Evolutionary conservation across 164 flowering plant species (phyloP).

Genomic region (Annona squamosa): DNA sequence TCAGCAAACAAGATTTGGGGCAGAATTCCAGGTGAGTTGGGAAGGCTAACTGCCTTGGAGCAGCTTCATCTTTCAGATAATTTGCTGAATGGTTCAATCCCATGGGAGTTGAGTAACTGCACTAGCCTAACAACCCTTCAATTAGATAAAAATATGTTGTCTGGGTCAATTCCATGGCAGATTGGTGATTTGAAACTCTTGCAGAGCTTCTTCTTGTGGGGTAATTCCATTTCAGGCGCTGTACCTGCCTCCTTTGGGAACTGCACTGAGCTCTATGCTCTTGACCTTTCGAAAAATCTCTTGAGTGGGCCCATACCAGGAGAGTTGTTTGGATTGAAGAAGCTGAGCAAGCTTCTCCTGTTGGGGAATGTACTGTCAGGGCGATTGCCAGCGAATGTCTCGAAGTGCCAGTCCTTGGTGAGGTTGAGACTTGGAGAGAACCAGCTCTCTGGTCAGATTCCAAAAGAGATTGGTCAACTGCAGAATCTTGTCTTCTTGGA

Average conservation of each 20-base stretch:
- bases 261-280: constrained; percentile 67
- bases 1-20: constrained; percentile 78
- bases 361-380: constrained; percentile 76
- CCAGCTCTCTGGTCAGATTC: constrained; percentile 85
- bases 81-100: constrained; percentile 57
- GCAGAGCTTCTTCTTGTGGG: constrained; percentile 91
- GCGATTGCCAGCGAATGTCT: constrained; percentile 45
- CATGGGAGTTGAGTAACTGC: constrained; percentile 69
- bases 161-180: constrained; percentile 76
- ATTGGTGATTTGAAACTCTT: constrained; percentile 60
- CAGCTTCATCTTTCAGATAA: constrained; percentile 89
- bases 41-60: constrained; percentile 58
- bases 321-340: constrained; percentile 69
- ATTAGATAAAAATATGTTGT: constrained; percentile 75
- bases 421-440: constrained; percentile 88
- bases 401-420: constrained; percentile 70
- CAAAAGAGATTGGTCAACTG: constrained; percentile 70
- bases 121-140: constrained; percentile 71
- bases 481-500: constrained; percentile 89
- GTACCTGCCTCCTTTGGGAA: constrained; percentile 76
- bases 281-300: constrained; percentile 80
- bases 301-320: constrained; percentile 81
- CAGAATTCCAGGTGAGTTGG: constrained; percentile 69
- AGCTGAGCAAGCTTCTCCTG: constrained; percentile 82
- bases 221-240: constrained; percentile 72